phyloP scores from a whole-genome alignment of 129 eudicot species.

The Escallonia herrerae region DNA sequence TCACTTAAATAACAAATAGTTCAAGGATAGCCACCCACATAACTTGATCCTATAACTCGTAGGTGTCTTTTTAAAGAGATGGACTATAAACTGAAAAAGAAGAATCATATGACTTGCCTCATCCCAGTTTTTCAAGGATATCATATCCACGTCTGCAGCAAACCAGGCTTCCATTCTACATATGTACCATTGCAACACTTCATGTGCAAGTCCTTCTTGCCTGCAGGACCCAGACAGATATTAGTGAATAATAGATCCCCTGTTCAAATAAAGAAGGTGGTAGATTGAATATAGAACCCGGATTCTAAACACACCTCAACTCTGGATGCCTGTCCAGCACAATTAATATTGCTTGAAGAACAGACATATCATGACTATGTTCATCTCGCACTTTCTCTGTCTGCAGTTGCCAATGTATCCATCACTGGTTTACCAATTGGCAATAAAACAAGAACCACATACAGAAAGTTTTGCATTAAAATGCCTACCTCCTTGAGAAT shows the following conservation, averaged over 20 bases:
- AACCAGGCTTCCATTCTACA: conserved; percentile 99
- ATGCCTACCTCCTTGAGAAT: conserved; percentile 69
- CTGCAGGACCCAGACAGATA: conserved; percentile 23
- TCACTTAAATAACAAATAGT: too few relatives aligned
- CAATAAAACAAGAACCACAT: neutral
- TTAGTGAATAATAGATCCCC: conserved; percentile 7
- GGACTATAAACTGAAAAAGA: neutral
- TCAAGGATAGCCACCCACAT: neutral
- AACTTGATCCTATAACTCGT: neutral
- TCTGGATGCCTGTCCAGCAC: conserved; percentile 79
- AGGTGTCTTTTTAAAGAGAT: neutral
- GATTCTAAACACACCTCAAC: conserved; percentile 41
- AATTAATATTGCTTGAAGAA: conserved; percentile 71
- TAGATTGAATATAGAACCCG: neutral
- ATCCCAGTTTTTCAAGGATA: conserved; percentile 91
- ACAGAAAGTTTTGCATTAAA: neutral
- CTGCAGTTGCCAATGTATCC: conserved; percentile 22
- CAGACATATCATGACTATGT: conserved; percentile 67
- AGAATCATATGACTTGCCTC: conserved; percentile 42
- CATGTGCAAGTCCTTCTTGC: conserved; percentile 85
- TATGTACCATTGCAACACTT: conserved; percentile 94
- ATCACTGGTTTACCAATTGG: conserved; percentile 7
- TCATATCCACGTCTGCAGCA: conserved; percentile 95
- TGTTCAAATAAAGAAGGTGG: neutral
- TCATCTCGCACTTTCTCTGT: conserved; percentile 86